phyloP scores from a whole-genome alignment of 305 asterid species.

The Fraxinus albicans region DNA sequence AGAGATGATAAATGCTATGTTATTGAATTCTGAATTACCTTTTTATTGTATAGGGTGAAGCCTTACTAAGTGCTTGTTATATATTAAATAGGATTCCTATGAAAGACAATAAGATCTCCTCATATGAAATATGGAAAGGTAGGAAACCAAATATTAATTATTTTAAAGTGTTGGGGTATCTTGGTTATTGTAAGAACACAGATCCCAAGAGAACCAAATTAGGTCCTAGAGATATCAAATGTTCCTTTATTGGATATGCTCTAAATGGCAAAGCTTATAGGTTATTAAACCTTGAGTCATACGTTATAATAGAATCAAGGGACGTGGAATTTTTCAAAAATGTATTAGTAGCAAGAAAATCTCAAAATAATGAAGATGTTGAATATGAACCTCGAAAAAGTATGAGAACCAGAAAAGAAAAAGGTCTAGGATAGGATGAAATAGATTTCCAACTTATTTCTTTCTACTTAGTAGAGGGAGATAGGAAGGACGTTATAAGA shows the following conservation, averaged over 20 bases:
- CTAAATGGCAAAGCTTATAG: neutral
- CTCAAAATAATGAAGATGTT: neutral
- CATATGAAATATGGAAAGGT: neutral
- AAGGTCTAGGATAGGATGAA: neutral
- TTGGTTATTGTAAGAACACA: too few relatives aligned
- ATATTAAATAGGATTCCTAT: neutral
- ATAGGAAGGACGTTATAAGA: neutral
- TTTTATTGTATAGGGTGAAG: too few relatives aligned
- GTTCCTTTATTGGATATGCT: neutral
- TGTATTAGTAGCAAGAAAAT: neutral
- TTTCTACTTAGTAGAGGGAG: neutral
- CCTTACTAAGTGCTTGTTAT: neutral
- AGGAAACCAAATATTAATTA: too few relatives aligned
- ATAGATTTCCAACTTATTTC: too few relatives aligned
- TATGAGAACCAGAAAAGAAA: too few relatives aligned
- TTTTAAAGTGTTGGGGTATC: too few relatives aligned
- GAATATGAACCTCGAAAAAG: neutral
- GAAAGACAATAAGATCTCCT: too few relatives aligned
- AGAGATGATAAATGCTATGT: neutral
- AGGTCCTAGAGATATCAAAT: too few relatives aligned
- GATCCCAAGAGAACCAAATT: neutral
- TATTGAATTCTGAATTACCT: neutral
- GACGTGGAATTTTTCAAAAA: neutral
- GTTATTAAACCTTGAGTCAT: neutral
- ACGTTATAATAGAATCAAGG: too few relatives aligned